Percentiles rank a stretch among this genome's conserved stretches.
Conservation (phyloP, 2,329 filamentous ascomycete genomes). For the Beauveria medogensis region DNA sequence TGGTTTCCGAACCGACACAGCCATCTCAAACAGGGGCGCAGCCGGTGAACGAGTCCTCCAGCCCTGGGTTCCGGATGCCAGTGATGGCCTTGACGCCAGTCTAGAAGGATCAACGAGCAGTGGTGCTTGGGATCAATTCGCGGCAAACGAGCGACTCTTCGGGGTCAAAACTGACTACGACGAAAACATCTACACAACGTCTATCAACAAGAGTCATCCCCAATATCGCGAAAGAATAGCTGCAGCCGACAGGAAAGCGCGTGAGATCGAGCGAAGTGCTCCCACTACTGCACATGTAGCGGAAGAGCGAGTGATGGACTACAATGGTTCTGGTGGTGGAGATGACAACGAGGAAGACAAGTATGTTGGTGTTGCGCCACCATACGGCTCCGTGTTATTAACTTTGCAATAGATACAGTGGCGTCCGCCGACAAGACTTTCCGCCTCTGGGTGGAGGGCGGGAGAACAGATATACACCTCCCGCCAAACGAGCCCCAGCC, state of each 20-base stretch:
- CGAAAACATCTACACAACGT: conserved; percentile 89
- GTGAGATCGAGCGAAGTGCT: conserved; percentile 75
- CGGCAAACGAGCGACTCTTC: conserved; percentile 78
- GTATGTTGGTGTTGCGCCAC: conserved; percentile 35
- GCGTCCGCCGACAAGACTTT: conserved; percentile 72
- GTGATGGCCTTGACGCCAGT: conserved; percentile 57
- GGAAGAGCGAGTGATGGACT: conserved; percentile 75
- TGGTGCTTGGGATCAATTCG: conserved; percentile 84
- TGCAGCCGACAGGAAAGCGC: conserved; percentile 72
- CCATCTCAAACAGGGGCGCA: conserved; percentile 70
- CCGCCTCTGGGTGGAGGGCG: conserved; percentile 49
- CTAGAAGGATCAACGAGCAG: conserved; percentile 52
- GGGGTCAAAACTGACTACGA: conserved; percentile 86
- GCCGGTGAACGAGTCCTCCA: conserved; percentile 69
- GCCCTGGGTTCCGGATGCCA: conserved; percentile 66
- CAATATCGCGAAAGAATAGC: conserved; percentile 71
- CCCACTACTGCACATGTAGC: conserved; percentile 75
- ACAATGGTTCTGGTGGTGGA: conserved; percentile 53
- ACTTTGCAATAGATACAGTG: conserved; percentile 62
- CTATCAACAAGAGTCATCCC: conserved; percentile 77
- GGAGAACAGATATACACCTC: conserved; percentile 77
- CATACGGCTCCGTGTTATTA: conserved; percentile 15
- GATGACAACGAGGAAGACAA: conserved; percentile 88
- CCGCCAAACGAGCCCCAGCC: conserved; percentile 73
- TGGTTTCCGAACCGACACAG: conserved; percentile 76